Percentiles rank a stretch among this genome's conserved stretches.
These are phyloP conservation scores for Xeromyces bisporus DNA, from an alignment of 495 filamentous ascomycete species.

Conservation along the genomic window DNA sequence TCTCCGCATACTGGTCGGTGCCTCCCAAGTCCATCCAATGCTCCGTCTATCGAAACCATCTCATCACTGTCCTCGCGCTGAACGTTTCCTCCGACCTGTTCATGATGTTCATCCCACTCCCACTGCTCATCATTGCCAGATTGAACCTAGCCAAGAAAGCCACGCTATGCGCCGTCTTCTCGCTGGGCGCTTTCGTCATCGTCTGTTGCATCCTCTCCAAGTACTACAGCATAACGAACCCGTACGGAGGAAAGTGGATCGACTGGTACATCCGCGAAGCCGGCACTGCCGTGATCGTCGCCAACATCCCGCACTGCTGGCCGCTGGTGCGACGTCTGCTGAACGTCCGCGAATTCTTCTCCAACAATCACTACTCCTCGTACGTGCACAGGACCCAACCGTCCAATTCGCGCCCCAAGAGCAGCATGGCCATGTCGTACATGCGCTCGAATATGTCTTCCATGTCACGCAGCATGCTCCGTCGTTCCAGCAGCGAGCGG, in stretches of 20 bases:
- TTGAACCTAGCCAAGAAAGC: slow-evolving; percentile 29
- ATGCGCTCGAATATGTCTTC: slow-evolving; percentile 1
- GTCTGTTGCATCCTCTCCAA: slow-evolving; percentile 37
- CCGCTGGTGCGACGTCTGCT: slow-evolving; percentile 32
- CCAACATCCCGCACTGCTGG: slow-evolving; percentile 40
- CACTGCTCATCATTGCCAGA: slow-evolving; percentile 30
- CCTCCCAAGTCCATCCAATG: slow-evolving; percentile 6
- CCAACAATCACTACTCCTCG: slow-evolving; percentile 2
- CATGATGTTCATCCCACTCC: slow-evolving; percentile 39
- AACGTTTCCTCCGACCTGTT: slow-evolving; percentile 39
- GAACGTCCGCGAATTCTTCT: slow-evolving; percentile 4
- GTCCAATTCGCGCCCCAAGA: background rate
- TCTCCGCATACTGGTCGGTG: slow-evolving; percentile 34
- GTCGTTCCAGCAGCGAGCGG: slow-evolving; percentile 2
- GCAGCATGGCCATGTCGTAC: background rate
- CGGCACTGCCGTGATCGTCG: slow-evolving; percentile 35
- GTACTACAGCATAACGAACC: slow-evolving; percentile 35
- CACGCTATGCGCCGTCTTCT: slow-evolving; percentile 23
- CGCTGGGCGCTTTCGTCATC: slow-evolving; percentile 41
- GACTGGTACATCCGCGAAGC: slow-evolving; percentile 44
- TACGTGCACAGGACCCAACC: slow-evolving; percentile 4
- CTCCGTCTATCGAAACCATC: slow-evolving; percentile 22
- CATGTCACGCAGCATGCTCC: slow-evolving; percentile 4
- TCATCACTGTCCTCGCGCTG: slow-evolving; percentile 39
- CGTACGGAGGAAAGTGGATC: slow-evolving; percentile 33